These are phyloP conservation scores for Trypanosomatidae sp. DNA, from an alignment of 208 protist genomes.

Conservation along the genomic window DNA sequence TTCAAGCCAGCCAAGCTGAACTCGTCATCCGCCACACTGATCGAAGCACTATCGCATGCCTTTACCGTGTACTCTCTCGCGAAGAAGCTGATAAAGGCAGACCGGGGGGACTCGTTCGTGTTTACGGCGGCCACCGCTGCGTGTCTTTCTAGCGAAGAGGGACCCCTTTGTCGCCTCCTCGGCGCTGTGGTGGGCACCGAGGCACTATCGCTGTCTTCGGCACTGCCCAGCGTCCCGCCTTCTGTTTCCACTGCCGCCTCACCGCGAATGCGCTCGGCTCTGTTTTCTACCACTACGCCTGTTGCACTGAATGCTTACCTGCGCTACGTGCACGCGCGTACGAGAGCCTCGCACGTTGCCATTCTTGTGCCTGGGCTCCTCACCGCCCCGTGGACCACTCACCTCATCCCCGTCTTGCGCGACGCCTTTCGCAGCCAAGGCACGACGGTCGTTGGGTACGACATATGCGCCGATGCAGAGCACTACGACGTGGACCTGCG, in stretches of 20 bases:
- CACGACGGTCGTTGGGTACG: slow-evolving; percentile 21
- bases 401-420: slow-evolving; percentile 14
- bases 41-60: not conserved
- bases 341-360: not conserved
- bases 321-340: slow-evolving; percentile 1
- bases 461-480: slow-evolving; percentile 13
- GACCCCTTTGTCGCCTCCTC: not conserved
- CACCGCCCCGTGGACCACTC: slow-evolving; percentile 24
- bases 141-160: slow-evolving; percentile 2
- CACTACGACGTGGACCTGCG: slow-evolving; percentile 22
- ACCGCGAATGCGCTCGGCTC: not conserved
- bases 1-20: not conserved
- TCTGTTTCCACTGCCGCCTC: not conserved
- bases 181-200: not conserved
- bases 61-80: not conserved
- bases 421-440: slow-evolving; percentile 5
- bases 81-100: slow-evolving; percentile 1
- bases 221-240: not conserved
- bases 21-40: slow-evolving; percentile 1
- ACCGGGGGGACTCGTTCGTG: not conserved
- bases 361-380: slow-evolving; percentile 28
- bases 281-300: slow-evolving; percentile 21
- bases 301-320: slow-evolving; percentile 16
- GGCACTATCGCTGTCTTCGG: not conserved
- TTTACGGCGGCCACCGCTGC: not conserved